Conservation (phyloP, 2,329 filamentous ascomycete species). For the Scytalidium lignicola region DNA sequence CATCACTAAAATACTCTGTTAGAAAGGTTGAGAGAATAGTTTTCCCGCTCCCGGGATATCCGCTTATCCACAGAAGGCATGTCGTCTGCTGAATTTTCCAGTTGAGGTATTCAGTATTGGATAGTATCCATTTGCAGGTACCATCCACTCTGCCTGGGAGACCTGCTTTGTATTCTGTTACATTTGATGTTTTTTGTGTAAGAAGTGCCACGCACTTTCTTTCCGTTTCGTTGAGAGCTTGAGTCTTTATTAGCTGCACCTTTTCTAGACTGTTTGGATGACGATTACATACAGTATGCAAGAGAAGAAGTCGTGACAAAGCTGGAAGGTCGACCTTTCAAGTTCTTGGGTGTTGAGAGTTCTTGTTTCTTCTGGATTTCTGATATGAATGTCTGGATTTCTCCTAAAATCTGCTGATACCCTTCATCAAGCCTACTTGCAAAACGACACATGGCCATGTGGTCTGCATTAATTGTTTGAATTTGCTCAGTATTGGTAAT, state of each 20-base stretch:
- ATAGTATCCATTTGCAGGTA: slow-evolving; percentile 33
- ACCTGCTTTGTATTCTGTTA: slow-evolving; percentile 25
- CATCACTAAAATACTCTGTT: slow-evolving; percentile 21
- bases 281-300: slow-evolving; percentile 11
- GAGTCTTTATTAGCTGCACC: slow-evolving; percentile 6
- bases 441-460: slow-evolving; percentile 24
- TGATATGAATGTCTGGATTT: slow-evolving; percentile 16
- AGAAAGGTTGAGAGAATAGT: slow-evolving; percentile 32
- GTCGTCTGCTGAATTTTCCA: slow-evolving; percentile 26
- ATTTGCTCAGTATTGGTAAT: slow-evolving; percentile 13
- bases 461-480: slow-evolving; percentile 20
- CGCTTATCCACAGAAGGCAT: slow-evolving; percentile 32
- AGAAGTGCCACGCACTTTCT: slow-evolving; percentile 29
- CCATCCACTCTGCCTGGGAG: slow-evolving; percentile 27
- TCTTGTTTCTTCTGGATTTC: slow-evolving; percentile 1
- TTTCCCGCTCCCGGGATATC: slow-evolving; percentile 33
- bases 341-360: background rate
- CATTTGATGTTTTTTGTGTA: slow-evolving; percentile 21
- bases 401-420: slow-evolving; percentile 15
- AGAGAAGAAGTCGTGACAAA: slow-evolving; percentile 2
- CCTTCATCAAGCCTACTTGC: slow-evolving; percentile 13
- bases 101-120: slow-evolving; percentile 23
- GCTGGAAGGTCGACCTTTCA: background rate
- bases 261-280: background rate
- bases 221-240: slow-evolving; percentile 30